Conservation (phyloP, 75 land plant species). For the Ceratopteris richardii region DNA sequence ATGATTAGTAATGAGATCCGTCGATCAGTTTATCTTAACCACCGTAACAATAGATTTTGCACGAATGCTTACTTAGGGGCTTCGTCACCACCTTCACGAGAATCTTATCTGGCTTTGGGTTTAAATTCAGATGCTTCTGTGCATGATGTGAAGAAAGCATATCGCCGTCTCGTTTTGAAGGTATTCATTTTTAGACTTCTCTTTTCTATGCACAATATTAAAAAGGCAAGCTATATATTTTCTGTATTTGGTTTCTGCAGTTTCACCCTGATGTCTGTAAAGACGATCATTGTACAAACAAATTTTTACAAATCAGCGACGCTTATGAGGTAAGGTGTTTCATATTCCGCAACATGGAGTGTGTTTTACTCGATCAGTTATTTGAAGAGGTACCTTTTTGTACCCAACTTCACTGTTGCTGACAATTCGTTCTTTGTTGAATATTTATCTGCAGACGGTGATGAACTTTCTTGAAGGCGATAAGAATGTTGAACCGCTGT, state of each 20-base stretch:
- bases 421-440: too few relatives aligned
- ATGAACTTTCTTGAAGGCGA: neutral
- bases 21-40: too few relatives aligned
- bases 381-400: too few relatives aligned
- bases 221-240: neutral
- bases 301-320: slow-evolving; percentile 50
- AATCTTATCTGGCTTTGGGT: slow-evolving; percentile 22
- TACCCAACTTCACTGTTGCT: too few relatives aligned
- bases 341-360: too few relatives aligned
- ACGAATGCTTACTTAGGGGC: neutral
- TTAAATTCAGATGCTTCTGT: slow-evolving; percentile 52
- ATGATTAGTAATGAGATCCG: too few relatives aligned
- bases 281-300: slow-evolving; percentile 48
- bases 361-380: neutral
- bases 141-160: slow-evolving; percentile 63
- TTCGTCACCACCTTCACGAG: neutral
- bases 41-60: too few relatives aligned
- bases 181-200: slow-evolving; percentile 10
- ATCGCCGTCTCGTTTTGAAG: slow-evolving; percentile 59
- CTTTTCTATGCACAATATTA: neutral
- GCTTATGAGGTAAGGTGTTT: slow-evolving; percentile 76
- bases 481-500: neutral
- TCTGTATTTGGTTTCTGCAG: slow-evolving; percentile 19
- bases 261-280: slow-evolving; percentile 83
- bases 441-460: neutral